phyloP scores from a whole-genome alignment of 2,329 filamentous ascomycete species.

The Trichophyton equinum region DNA sequence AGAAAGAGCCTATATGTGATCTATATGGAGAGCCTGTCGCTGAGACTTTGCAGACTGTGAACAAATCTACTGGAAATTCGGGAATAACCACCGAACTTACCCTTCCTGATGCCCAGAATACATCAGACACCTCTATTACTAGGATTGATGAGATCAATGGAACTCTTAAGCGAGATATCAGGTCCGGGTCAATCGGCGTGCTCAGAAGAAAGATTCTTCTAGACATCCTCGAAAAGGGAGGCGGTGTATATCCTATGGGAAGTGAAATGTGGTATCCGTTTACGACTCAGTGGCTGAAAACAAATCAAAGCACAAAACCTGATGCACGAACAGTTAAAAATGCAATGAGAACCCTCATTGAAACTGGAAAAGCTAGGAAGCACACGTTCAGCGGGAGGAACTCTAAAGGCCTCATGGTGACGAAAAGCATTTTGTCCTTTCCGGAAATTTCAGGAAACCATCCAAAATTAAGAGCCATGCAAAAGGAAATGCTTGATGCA shows the following conservation, averaged over 20 bases:
- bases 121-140: neutral
- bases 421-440: slow-evolving; percentile 39
- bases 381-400: slow-evolving; percentile 41
- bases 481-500: slow-evolving; percentile 38
- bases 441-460: slow-evolving; percentile 35
- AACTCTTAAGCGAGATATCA: slow-evolving; percentile 2
- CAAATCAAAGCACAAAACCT: slow-evolving; percentile 34
- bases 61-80: neutral
- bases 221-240: slow-evolving; percentile 41
- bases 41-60: neutral
- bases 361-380: slow-evolving; percentile 40
- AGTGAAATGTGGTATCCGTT: slow-evolving; percentile 46
- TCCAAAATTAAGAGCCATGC: slow-evolving; percentile 36
- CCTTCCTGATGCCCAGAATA: neutral
- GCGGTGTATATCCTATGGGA: slow-evolving; percentile 44
- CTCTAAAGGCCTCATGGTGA: slow-evolving; percentile 36
- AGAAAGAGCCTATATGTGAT: neutral
- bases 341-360: slow-evolving; percentile 39
- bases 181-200: slow-evolving; percentile 33
- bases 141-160: neutral
- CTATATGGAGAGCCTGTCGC: neutral
- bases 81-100: neutral
- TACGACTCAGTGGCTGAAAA: slow-evolving; percentile 39
- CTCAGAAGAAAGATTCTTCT: slow-evolving; percentile 41
- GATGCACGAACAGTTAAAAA: slow-evolving; percentile 42